Evolutionary conservation across 257 asterid genomes (phyloP).

Genomic region (Solanum infundibuliforme): DNA sequence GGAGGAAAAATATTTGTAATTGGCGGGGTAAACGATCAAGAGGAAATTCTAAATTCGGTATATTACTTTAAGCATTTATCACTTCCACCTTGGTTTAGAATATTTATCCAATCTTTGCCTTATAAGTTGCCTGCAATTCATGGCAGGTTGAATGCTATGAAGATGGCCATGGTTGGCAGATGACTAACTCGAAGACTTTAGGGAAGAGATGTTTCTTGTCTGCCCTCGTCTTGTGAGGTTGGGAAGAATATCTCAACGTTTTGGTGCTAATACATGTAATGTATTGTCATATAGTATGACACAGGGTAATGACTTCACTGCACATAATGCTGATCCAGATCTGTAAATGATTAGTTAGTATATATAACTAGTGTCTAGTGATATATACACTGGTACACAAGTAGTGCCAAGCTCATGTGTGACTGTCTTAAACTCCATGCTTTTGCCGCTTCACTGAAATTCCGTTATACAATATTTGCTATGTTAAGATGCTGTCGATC

Average conservation of each 20-base stretch:
- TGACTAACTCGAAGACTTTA: neutral
- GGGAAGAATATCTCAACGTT: neutral
- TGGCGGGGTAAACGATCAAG: conserved; percentile 32
- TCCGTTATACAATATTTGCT: neutral
- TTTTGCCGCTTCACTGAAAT: neutral
- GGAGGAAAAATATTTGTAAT: conserved; percentile 35
- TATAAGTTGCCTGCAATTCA: neutral
- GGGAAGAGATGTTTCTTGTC: conserved; percentile 47
- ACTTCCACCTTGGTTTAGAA: neutral
- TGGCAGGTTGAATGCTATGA: neutral
- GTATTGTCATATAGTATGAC: neutral
- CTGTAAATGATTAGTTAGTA: neutral
- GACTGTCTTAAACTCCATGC: neutral
- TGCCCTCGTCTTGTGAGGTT: conserved; percentile 23
- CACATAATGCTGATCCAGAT: neutral
- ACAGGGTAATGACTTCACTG: neutral
- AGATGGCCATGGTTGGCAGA: neutral
- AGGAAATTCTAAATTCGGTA: conserved; percentile 30
- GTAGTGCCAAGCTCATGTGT: neutral
- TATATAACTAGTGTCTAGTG: neutral
- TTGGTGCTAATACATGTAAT: neutral
- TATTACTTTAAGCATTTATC: neutral
- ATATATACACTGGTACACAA: neutral
- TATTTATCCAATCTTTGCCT: neutral
- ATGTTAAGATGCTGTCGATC: neutral